Percentiles rank a stretch among this genome's conserved stretches.
Evolutionary conservation across 257 asterid species (phyloP).

Genomic region (Cordia subcordata): DNA sequence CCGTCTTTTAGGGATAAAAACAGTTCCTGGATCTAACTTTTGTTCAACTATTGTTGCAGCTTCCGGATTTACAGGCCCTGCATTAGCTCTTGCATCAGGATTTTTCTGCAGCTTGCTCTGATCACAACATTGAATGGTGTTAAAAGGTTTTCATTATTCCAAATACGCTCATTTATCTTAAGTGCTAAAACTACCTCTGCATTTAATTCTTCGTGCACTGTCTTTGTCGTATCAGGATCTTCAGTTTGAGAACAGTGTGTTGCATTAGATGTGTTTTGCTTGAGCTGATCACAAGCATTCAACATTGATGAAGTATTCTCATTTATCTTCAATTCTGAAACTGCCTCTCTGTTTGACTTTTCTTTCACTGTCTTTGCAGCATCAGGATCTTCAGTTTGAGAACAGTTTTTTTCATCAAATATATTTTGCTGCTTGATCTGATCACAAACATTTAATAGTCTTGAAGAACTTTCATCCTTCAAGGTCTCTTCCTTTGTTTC

Average conservation of each 20-base stretch:
- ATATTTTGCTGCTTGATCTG: neutral
- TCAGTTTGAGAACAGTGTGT: neutral
- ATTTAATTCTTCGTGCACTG: neutral
- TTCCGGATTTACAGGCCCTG: conserved; percentile 10
- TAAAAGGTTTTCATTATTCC: conserved; percentile 16
- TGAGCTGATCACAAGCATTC: conserved; percentile 10
- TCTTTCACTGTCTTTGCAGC: conserved; percentile 1
- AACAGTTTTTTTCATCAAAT: neutral
- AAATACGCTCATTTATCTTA: neutral
- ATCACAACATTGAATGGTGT: conserved; percentile 16
- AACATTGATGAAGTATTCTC: conserved; percentile 2
- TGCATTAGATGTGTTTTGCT: no score
- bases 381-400: conserved; percentile 4
- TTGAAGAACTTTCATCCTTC: neutral
- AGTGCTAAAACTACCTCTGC: conserved; percentile 6
- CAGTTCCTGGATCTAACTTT: conserved; percentile 13
- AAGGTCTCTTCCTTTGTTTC: neutral
- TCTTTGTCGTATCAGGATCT: conserved; percentile 2
- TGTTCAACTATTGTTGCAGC: conserved; percentile 11
- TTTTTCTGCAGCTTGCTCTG: conserved; percentile 10
- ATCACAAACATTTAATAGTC: neutral
- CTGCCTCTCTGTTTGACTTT: neutral
- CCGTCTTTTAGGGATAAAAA: conserved; percentile 23
- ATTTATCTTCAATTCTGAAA: conserved; percentile 5
- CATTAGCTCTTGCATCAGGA: conserved; percentile 6